Base-by-base conservation (phyloP, 805 yeast species). In the Isabelozyma rhagii region DNA sequence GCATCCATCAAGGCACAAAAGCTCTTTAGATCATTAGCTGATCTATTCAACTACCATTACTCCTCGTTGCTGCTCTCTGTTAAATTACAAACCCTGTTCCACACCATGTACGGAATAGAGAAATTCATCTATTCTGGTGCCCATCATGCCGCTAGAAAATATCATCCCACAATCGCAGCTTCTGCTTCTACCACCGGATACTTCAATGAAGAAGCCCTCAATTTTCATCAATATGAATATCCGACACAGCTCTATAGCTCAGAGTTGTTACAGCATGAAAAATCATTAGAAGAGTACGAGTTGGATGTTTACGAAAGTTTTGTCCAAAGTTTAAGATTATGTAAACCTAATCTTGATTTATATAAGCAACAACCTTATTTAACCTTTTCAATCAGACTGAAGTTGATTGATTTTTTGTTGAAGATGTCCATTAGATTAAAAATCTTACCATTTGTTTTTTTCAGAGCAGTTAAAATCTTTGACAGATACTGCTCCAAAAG, bases 401-500 rank as follows among this genome's bases (percentile, higher is more conserved):
- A 83, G 55, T 75, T 92, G 46, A 80, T 93, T 41, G 96, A 90
- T 59, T 93, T 91, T 61, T 69, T 91, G 18, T 78, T 89, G 55
- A 94, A 91, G 77, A 71, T 81, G 76, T 60, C 88, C 67, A 56
- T 81, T 63, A 67, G 87, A 69, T 68, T 86, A 71, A 71, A 85
- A 67, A 74, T 87, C 69, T 60, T 90, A 58, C 79, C 90, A 74
- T 71, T 84, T 74, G 75, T 89, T 61, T 74, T 83, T 74, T 72
- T 82, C 81, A 74, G 83, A 63, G 83, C 87, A 0, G 82, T 85
- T 39, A 84, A 85, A 58, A 77, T 92, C 47, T 87, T 93, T 53
- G 99, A 93, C 66, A 81, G 97, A 53, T 93, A 93, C 71, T 88
- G 96, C 64, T 87, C 96, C 47, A 87, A 85, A 59, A 78, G 98